Evolutionary conservation across 139 green algal species (phyloP), one percentile per base, ranked within the genome.

Genomic region (Picochlorum sp.): DNA sequence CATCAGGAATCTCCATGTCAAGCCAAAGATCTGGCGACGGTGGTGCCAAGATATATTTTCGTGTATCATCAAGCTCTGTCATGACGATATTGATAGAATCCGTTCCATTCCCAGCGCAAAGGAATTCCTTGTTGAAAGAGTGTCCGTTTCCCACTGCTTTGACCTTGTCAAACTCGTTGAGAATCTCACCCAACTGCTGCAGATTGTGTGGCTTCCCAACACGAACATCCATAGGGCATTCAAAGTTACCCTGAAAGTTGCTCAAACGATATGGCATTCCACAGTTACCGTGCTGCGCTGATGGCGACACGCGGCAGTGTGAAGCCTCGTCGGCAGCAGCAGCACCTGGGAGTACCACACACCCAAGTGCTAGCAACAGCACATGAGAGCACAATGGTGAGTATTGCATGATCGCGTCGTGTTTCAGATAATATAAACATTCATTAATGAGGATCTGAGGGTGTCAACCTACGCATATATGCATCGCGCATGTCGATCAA

Each of bases 191-290:
- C 20, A 86, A 21, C n/a, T 90, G 71, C 1, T 60, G 38, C 3
- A 79, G 49, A 24, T 26, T 75, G 2, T 30, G 34, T 8, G 86
- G 86, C 4, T 71, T 57, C 4, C 78, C 83, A 11, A 91, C 60
- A 30, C 57, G 65, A 2, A 88, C 78, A 1, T 60, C 54, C 2
- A 60, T 45, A 13, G 67, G 49, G 60, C 85, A 92, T 69, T 54
- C 18, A 60, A 80, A 79, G 47, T 77, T 57, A 2, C 74, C 68
- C 49, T 89, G 83, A 65, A 89, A 89, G 63, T 89, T 89, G 26
- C 38, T 66, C 4, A 86, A 56, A 30, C 72, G 41, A 21, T 73
- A 63, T 3, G 77, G 77, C 49, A 84, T 66, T 7, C 67, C 75
- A 45, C 77, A 82, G 37, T 37, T 63, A 13, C 52, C 30, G 20